Evolutionary conservation across 352 stramenopile species (phyloP), one percentile per base, ranked within the genome.

Genomic region (Phytophthora boehmeriae): DNA sequence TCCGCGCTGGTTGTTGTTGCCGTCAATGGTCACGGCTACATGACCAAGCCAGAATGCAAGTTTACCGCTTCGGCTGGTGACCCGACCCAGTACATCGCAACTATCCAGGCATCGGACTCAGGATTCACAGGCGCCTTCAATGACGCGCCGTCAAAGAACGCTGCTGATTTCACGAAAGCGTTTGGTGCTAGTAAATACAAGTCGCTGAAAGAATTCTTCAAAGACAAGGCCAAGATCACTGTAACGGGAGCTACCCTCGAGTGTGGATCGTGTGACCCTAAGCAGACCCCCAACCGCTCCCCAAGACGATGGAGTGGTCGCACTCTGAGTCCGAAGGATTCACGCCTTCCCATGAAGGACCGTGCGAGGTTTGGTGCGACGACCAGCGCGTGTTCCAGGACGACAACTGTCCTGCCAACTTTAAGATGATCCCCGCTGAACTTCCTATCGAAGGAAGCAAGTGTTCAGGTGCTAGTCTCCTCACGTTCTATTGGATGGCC

Each of bases 311-410:
- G 11, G 59, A 59, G 43, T 71, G 63, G 56, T 38, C 53, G 0
- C 61, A 60, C 32, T 59, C 59, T 13, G 45, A 53, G 11, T 44
- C 20, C 3, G 49, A 69, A 11, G 55, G 56, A 2, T 62, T 72
- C 44, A 66, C 59, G 41, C 5, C 59, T 32, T 65, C 58, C 8
- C 59, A 73, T 53, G 64, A 74, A 41, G 68, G 68, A 20, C 59
- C 68, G 13, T 76, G 68, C 17, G 68, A 76, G 46, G 30, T 70
- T 42, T 77, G 68, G 64, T 77, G 68, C 48, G 64, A 77, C 46
- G 56, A 66, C 36, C 62, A 38, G 9, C 60, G 46, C 19, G 68
- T 68, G 13, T 68, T 64, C 38, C 43, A 71, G 34, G 66, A 77
- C 53, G 49, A 64, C 5, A 60, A 77, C 49, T 74, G 68, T 41